phyloP scores from a whole-genome alignment of 1,284 basidiomycete genomes.

The Tilletiopsis washingtonensis region DNA sequence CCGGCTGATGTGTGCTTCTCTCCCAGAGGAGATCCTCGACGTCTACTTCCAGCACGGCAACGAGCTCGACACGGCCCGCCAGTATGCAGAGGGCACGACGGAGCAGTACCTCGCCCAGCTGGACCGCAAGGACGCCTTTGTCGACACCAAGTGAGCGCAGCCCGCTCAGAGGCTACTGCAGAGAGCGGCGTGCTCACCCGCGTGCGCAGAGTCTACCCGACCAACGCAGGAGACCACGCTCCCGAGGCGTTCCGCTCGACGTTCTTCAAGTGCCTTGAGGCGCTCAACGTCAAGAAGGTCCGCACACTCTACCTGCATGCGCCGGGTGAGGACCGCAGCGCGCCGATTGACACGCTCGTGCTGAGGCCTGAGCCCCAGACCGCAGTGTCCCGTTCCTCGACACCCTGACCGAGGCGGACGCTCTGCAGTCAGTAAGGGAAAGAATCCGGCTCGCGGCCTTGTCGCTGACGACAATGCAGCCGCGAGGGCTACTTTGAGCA shows the following conservation, averaged over 20 bases:
- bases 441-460: too few relatives aligned
- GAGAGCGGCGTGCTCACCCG: too few relatives aligned
- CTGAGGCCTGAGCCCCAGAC: too few relatives aligned
- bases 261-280: slow-evolving; percentile 50
- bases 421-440: too few relatives aligned
- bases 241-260: slow-evolving; percentile 43
- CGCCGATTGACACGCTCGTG: too few relatives aligned
- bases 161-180: too few relatives aligned
- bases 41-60: slow-evolving; percentile 56
- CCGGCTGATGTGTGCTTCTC: too few relatives aligned
- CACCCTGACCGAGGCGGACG: slow-evolving; percentile 53
- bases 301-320: slow-evolving; percentile 56
- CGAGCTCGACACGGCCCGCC: slow-evolving; percentile 54
- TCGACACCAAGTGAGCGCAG: too few relatives aligned
- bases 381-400: slow-evolving; percentile 52
- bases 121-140: slow-evolving; percentile 10
- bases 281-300: slow-evolving; percentile 48
- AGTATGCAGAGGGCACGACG: slow-evolving; percentile 47
- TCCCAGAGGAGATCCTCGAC: slow-evolving; percentile 54
- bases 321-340: too few relatives aligned
- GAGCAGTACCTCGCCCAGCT: slow-evolving; percentile 23
- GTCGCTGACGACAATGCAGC: too few relatives aligned
- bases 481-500: slow-evolving; percentile 53
- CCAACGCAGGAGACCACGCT: too few relatives aligned
- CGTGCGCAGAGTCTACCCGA: too few relatives aligned